Base-by-base conservation (phyloP, 345 rosid species). In the Fremontodendron californicum region DNA sequence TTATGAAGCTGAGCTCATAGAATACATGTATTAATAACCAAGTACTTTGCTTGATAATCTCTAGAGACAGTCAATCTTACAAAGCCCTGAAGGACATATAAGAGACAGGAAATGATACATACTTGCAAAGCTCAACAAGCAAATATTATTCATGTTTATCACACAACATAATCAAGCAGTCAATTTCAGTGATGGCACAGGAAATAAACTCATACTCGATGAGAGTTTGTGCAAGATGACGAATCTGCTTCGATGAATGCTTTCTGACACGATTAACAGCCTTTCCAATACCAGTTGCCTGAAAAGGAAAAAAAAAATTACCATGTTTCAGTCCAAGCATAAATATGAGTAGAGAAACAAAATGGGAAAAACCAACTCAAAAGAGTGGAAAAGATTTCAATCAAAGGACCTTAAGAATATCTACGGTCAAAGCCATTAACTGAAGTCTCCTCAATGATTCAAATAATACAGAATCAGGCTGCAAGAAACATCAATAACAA, bases 201-300 rank as follows among this genome's bases (percentile, higher is more conserved):
- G 40, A 48, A 69, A 49, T 23, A 82, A 69, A 46, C 62, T 42
- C 88, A 72, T 91, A 95, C 98, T 86, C 86, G 74, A 95, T 89
- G 68, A 95, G 92, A 71, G 85, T 76, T 79, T 86, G 86, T 4
- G 93, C 89, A 60, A 92, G 92, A 49, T 82, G 79, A 1, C 90
- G 80, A 85, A 92, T 89, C 78, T 77, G 71, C 82, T 88, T 86
- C 0, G 91, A 90, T 64, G 79, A 81, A 77, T 93, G 94, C 85
- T 89, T 93, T 78, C 94, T 78, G 45, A 95, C 82, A 6, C 86
- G 84, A 91, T 92, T 91, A 79, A n/a, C n/a, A 77, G 94, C 90
- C 90, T 91, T 93, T 66, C 99, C 99, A 31, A 95, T 93, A 78
- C 87, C 97, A 80, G 99, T 93, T 80, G 82, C 87, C 99, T 94